Conservation (phyloP, 441 rosid species). For the Gossypium laxum region DNA sequence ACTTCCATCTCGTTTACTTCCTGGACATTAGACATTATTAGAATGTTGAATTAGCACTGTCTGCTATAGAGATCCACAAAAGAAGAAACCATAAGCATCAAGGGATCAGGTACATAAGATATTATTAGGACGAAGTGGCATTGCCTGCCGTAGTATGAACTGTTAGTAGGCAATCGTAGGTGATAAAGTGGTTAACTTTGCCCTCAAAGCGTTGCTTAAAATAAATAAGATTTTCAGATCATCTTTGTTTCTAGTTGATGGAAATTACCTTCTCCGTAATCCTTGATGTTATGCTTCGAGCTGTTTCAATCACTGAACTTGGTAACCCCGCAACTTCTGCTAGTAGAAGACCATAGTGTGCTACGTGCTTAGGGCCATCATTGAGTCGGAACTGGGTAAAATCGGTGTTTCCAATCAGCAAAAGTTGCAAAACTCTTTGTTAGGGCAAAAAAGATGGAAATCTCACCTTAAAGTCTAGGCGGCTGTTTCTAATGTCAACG, state of each 20-base stretch:
- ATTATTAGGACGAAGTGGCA: neutral
- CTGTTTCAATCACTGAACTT: conserved; percentile 64
- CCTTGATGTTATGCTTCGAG: conserved; percentile 58
- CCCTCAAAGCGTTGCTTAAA: neutral
- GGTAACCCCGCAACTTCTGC: conserved; percentile 94
- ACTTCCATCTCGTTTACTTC: conserved; percentile 58
- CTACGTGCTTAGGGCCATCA: conserved; percentile 67
- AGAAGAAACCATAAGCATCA: neutral
- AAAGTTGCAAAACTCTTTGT: neutral
- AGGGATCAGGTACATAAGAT: neutral
- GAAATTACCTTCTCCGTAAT: conserved; percentile 48
- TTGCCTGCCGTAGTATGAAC: neutral
- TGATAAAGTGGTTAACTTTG: neutral
- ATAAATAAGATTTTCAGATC: neutral
- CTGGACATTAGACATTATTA: conserved; percentile 24
- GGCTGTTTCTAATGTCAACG: conserved; percentile 61
- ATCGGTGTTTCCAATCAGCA: conserved; percentile 10
- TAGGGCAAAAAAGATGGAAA: neutral
- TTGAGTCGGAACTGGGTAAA: conserved; percentile 60
- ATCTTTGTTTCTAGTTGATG: neutral
- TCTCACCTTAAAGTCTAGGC: conserved; percentile 66
- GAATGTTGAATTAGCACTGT: neutral
- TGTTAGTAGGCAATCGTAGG: neutral
- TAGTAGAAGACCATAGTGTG: conserved; percentile 76
- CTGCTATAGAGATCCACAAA: neutral